These are phyloP conservation scores for Cokeromyces recurvatus DNA, from an alignment of 371 early-diverging fungal species.

Conservation along the genomic window DNA sequence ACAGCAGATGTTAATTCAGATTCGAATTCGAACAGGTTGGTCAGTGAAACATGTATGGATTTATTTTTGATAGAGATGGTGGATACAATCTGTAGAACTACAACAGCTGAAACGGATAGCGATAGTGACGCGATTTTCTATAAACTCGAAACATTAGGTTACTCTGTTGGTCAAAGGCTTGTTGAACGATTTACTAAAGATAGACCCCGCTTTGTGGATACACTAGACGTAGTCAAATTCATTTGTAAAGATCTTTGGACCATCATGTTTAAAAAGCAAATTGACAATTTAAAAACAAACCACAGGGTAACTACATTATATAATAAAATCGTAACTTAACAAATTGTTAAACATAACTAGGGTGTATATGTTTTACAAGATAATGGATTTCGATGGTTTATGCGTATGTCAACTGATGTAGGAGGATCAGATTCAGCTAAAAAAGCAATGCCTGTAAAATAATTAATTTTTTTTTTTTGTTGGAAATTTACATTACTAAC, in stretches of 20 bases:
- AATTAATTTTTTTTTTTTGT: background rate
- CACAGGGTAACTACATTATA: slow-evolving; percentile 70
- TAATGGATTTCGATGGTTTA: slow-evolving; percentile 92
- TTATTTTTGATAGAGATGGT: slow-evolving; percentile 79
- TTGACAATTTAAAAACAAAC: slow-evolving; percentile 97
- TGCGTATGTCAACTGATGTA: slow-evolving; percentile 79
- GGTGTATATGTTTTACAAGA: slow-evolving; percentile 98
- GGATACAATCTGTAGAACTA: slow-evolving; percentile 58
- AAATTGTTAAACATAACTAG: too few relatives aligned
- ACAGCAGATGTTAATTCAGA: too few relatives aligned
- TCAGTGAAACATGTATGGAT: slow-evolving; percentile 67
- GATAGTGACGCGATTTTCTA: slow-evolving; percentile 77
- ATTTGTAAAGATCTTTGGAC: slow-evolving; percentile 98
- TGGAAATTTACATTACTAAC: too few relatives aligned
- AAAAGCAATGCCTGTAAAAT: slow-evolving; percentile 67
- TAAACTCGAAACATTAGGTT: slow-evolving; percentile 87
- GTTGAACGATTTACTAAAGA: slow-evolving; percentile 86
- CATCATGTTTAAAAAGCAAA: slow-evolving; percentile 88
- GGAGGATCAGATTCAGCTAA: slow-evolving; percentile 74
- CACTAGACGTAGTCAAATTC: slow-evolving; percentile 93
- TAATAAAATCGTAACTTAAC: too few relatives aligned
- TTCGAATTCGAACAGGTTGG: slow-evolving; percentile 14
- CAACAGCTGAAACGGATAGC: slow-evolving; percentile 57
- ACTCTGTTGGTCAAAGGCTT: slow-evolving; percentile 82
- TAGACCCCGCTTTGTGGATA: slow-evolving; percentile 81